Evolutionary conservation across 768 basidiomycete species (phyloP).

Genomic region (Collybiopsis confluens): DNA sequence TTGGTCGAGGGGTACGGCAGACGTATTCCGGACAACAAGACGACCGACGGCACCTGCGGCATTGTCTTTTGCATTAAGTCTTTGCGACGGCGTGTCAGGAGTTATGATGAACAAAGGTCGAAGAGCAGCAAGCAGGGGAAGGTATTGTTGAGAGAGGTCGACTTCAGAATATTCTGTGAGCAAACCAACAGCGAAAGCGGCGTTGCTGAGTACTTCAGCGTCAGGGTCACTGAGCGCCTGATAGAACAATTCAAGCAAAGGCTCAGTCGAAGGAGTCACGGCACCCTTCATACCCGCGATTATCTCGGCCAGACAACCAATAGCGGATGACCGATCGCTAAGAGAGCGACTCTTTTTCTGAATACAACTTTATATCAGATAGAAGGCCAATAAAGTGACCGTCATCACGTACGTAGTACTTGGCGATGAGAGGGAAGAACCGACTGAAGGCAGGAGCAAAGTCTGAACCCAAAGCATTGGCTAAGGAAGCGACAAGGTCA

Average conservation of each 20-base stretch:
- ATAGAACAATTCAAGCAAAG: constrained; percentile 81
- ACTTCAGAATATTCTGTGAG: constrained; percentile 81
- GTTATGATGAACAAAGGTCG: constrained; percentile 75
- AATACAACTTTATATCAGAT: constrained; percentile 2
- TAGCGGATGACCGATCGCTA: constrained; percentile 88
- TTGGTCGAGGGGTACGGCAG: constrained; percentile 83
- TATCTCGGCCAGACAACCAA: constrained; percentile 93
- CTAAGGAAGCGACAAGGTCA: constrained; percentile 88
- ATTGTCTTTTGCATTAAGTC: constrained; percentile 89
- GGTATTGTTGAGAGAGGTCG: constrained; percentile 81
- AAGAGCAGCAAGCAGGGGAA: constrained; percentile 71
- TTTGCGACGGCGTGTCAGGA: constrained; percentile 56
- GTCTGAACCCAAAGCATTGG: constrained; percentile 78
- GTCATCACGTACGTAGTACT: constrained; percentile 76
- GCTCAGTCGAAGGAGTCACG: constrained; percentile 79
- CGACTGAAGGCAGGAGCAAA: constrained; percentile 77
- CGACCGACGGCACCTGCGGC: constrained; percentile 92
- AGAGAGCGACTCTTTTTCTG: constrained; percentile 84
- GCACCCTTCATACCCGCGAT: constrained; percentile 87
- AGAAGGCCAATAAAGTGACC: background rate
- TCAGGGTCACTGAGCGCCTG: constrained; percentile 79
- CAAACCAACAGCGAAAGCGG: constrained; percentile 90
- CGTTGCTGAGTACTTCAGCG: constrained; percentile 93
- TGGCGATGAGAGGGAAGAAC: constrained; percentile 88
- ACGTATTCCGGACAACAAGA: constrained; percentile 74